Evolutionary conservation across 352 stramenopile genomes (phyloP).

Genomic region (Globisporangium apiculatum): DNA sequence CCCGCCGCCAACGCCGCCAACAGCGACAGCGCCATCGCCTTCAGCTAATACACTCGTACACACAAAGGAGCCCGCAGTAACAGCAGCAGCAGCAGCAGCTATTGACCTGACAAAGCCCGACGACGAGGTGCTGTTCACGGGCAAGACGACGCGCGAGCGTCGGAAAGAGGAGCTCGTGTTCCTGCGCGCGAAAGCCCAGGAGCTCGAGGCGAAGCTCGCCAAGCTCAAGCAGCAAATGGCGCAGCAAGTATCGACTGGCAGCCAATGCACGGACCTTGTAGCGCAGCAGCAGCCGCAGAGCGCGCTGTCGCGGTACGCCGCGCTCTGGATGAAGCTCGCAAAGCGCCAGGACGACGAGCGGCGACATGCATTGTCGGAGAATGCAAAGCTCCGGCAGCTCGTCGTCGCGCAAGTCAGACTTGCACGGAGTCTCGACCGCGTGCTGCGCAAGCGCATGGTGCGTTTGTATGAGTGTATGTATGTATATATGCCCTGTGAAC

Average conservation of each 20-base stretch:
- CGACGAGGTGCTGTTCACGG: constrained; percentile 6
- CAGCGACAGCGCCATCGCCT: not conserved
- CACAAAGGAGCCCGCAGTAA: not conserved
- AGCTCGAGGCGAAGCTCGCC: constrained; percentile 22
- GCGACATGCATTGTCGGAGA: constrained; percentile 4
- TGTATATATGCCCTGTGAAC: too few species aligned
- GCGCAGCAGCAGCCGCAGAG: constrained; percentile 3
- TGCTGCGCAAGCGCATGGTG: constrained; percentile 15
- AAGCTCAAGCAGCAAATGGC: constrained; percentile 10
- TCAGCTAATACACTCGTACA: not conserved
- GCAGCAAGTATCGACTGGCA: not conserved
- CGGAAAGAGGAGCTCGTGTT: constrained; percentile 23
- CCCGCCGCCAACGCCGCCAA: not conserved
- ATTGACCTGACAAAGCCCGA: not conserved
- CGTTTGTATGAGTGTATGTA: not conserved
- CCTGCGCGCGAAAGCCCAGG: constrained; percentile 18
- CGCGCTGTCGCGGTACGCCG: constrained; percentile 8
- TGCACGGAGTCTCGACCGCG: constrained; percentile 11
- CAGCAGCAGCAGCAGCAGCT: not conserved
- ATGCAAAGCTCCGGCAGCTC: constrained; percentile 11
- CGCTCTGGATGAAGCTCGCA: constrained; percentile 13
- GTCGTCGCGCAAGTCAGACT: constrained; percentile 9
- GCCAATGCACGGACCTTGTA: not conserved
- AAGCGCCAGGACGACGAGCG: constrained; percentile 14
- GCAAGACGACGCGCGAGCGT: constrained; percentile 15